These are phyloP conservation scores for Pueraria montana DNA, from an alignment of 306 rosid genomes.

Conservation along the genomic window DNA sequence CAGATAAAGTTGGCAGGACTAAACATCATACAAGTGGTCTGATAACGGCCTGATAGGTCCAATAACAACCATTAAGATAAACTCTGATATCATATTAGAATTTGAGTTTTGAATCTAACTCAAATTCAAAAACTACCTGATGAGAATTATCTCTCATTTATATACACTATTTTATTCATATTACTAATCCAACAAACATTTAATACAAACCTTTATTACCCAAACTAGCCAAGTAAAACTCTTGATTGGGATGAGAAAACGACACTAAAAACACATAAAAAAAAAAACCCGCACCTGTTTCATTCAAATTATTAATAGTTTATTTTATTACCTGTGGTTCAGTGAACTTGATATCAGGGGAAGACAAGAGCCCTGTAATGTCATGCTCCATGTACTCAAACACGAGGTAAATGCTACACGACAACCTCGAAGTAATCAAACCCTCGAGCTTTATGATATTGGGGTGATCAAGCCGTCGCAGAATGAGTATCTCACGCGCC, in stretches of 20 bases:
- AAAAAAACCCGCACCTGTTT: not conserved
- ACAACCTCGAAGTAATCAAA: conserved; percentile 79
- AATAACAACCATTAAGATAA: too few relatives aligned
- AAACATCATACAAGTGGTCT: too few relatives aligned
- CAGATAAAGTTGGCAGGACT: too few relatives aligned
- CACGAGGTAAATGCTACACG: conserved; percentile 87
- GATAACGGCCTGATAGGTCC: too few relatives aligned
- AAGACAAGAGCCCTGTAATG: conserved; percentile 81
- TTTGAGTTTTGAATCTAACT: too few relatives aligned
- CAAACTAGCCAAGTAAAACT: not conserved
- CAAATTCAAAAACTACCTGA: too few relatives aligned
- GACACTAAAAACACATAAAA: not conserved
- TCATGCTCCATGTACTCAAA: conserved; percentile 99
- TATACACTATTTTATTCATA: too few relatives aligned
- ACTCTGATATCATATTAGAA: too few relatives aligned
- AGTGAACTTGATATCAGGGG: conserved; percentile 79
- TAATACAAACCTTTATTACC: too few relatives aligned
- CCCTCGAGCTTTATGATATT: conserved; percentile 83
- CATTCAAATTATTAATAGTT: not conserved
- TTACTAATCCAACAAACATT: not conserved
- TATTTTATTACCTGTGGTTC: conserved; percentile 77
- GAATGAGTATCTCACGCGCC: conserved; percentile 92
- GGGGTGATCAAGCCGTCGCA: conserved; percentile 86
- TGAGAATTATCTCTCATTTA: too few relatives aligned
- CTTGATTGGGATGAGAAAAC: not conserved